Percentiles rank a stretch among this genome's conserved stretches.
phyloP scores from a whole-genome alignment of 176 grass and related monocot genomes.

The Olyra latifolia region DNA sequence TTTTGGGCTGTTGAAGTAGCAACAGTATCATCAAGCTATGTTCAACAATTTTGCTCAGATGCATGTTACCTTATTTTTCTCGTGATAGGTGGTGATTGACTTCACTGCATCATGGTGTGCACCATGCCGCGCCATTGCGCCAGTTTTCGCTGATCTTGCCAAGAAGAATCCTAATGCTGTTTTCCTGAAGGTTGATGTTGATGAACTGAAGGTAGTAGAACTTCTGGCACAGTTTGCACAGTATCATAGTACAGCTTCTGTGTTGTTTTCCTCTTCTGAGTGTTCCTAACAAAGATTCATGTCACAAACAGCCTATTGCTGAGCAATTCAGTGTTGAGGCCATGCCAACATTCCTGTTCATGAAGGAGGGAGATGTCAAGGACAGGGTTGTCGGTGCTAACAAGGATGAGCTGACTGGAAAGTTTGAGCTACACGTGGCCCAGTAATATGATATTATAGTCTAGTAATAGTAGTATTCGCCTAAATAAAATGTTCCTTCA shows the following conservation, averaged over 20 bases:
- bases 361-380: slow-evolving; percentile 57
- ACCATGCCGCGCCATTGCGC: slow-evolving; percentile 58
- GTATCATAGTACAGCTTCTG: neutral
- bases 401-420: slow-evolving; percentile 46
- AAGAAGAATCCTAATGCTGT: slow-evolving; percentile 52
- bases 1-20: neutral
- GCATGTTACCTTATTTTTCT: neutral
- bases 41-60: neutral
- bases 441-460: neutral
- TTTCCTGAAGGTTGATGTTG: slow-evolving; percentile 73
- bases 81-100: slow-evolving; percentile 60
- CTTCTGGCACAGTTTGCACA: neutral
- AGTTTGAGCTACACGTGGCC: slow-evolving; percentile 36
- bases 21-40: neutral
- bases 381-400: slow-evolving; percentile 52
- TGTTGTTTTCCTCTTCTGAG: neutral
- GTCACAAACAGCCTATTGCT: slow-evolving; percentile 46
- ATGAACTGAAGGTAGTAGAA: slow-evolving; percentile 59
- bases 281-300: slow-evolving; percentile 16
- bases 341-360: slow-evolving; percentile 73
- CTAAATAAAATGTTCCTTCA: slow-evolving; percentile 41
- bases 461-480: neutral
- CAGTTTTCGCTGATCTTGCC: slow-evolving; percentile 50
- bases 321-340: slow-evolving; percentile 54
- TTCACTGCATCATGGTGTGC: slow-evolving; percentile 65